These are phyloP conservation scores for Amborella trichopoda DNA, from an alignment of 164 flowering plant genomes.

Conservation along the genomic window DNA sequence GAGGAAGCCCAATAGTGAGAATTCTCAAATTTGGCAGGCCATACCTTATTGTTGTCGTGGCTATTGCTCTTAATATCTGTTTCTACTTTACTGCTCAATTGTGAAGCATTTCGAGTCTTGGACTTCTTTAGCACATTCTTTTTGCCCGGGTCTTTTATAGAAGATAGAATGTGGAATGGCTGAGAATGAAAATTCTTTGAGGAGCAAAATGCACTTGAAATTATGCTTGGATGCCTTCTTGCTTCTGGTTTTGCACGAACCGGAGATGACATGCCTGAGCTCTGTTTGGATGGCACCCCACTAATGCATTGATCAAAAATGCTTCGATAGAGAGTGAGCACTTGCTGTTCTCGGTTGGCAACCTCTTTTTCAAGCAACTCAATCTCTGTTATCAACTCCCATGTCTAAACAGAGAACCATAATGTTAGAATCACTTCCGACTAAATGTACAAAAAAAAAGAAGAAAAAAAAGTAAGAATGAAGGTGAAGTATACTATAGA, in stretches of 20 bases:
- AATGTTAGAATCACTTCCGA: background rate
- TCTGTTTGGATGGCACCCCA: constrained; percentile 45
- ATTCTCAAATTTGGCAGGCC: too few species aligned
- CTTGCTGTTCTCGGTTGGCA: constrained; percentile 73
- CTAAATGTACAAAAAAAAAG: background rate
- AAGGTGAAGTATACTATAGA: too few species aligned
- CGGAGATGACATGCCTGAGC: constrained; percentile 56
- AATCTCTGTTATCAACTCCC: constrained; percentile 70
- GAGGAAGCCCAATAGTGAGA: too few species aligned
- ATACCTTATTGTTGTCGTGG: constrained; percentile 36
- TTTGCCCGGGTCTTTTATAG: constrained; percentile 34
- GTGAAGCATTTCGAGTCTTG: constrained; percentile 28
- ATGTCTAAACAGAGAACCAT: constrained; percentile 33
- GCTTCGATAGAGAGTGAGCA: constrained; percentile 72
- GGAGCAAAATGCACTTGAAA: constrained; percentile 80
- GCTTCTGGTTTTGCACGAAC: constrained; percentile 39
- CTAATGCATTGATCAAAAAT: constrained; percentile 60
- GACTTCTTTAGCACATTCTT: constrained; percentile 21
- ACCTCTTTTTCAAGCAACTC: constrained; percentile 86
- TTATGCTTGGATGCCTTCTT: constrained; percentile 68
- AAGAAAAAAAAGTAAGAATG: too few species aligned
- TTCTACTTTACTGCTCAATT: constrained; percentile 20
- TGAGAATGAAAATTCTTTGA: constrained; percentile 58
- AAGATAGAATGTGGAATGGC: constrained; percentile 44
- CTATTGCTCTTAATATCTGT: constrained; percentile 13